Conservation (phyloP, 257 asterid species). For the Nicotiana tabacum region DNA sequence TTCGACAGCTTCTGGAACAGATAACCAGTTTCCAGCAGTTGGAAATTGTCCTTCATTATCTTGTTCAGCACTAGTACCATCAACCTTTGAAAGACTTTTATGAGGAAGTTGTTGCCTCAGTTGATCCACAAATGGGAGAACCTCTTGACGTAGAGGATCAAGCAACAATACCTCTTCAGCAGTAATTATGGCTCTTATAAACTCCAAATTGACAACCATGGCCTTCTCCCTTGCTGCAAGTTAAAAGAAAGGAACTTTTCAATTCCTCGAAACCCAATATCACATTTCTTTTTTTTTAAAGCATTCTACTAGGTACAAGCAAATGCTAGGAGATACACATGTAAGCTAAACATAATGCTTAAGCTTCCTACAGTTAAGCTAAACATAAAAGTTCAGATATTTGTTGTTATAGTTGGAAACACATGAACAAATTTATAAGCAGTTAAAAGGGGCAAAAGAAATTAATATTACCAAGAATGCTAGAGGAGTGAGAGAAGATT, state of each 20-base stretch:
- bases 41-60: constrained; percentile 51
- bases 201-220: constrained; percentile 93
- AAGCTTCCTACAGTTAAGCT: neutral
- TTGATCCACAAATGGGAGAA: constrained; percentile 97
- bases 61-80: constrained; percentile 27
- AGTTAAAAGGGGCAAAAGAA: neutral
- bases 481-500: constrained; percentile 86
- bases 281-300: neutral
- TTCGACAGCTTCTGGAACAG: constrained; percentile 65
- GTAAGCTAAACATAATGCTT: too few species aligned
- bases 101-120: constrained; percentile 75
- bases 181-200: constrained; percentile 82
- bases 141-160: constrained; percentile 92
- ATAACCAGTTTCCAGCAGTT: constrained; percentile 48
- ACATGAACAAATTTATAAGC: neutral
- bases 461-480: constrained; percentile 61
- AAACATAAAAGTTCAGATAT: neutral
- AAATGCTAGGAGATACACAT: neutral
- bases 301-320: neutral
- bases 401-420: neutral
- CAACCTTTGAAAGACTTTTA: constrained; percentile 28
- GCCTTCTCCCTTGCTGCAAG: constrained; percentile 95
- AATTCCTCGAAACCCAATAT: neutral
- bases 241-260: neutral
- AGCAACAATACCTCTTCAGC: constrained; percentile 94